Evolutionary conservation across 352 stramenopile genomes (phyloP).

Genomic region (Globisporangium parvum): DNA sequence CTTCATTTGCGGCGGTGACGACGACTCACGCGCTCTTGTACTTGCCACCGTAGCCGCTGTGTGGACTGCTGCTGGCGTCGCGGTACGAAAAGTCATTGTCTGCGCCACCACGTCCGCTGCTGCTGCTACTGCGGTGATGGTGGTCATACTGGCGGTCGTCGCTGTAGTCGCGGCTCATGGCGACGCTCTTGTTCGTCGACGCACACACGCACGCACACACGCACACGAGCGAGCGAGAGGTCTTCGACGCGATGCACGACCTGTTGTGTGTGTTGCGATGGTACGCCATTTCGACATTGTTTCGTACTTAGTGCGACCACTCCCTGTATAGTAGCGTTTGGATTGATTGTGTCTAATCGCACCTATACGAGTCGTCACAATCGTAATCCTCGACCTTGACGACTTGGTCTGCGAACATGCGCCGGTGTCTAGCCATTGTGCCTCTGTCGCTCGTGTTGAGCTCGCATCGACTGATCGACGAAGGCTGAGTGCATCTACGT

Average conservation of each 20-base stretch:
- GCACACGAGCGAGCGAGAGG: background rate
- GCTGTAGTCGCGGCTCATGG: slow-evolving; percentile 67
- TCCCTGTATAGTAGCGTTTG: too few species aligned
- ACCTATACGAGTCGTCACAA: too few species aligned
- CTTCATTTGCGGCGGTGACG: background rate
- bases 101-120: background rate
- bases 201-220: background rate
- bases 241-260: background rate
- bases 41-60: slow-evolving; percentile 25
- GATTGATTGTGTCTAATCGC: too few species aligned
- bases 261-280: too few species aligned
- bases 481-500: too few species aligned
- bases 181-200: background rate
- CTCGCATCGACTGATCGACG: too few species aligned
- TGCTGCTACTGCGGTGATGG: background rate
- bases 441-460: too few species aligned
- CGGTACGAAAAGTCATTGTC: slow-evolving; percentile 5
- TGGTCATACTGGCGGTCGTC: slow-evolving; percentile 38
- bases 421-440: too few species aligned
- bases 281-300: background rate
- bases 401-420: background rate
- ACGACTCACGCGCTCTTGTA: slow-evolving; percentile 44
- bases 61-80: slow-evolving; percentile 4
- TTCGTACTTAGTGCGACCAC: too few species aligned
- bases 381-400: too few species aligned